Evolutionary conservation across 495 filamentous ascomycete genomes (phyloP).

Genomic region (Aspergillus steynii): DNA sequence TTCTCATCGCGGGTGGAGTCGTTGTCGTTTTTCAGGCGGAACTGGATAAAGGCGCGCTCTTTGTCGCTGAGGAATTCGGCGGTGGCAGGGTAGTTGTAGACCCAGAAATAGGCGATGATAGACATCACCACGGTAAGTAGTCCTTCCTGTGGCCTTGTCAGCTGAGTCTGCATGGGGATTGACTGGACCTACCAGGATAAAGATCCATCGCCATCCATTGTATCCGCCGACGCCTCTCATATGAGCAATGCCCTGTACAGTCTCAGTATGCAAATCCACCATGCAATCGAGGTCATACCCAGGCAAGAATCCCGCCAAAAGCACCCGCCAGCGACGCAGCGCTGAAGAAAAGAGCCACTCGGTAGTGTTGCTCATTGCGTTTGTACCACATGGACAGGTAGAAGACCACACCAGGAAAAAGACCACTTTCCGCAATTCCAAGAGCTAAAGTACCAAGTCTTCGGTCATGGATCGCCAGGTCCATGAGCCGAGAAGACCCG

Average conservation of each 20-base stretch:
- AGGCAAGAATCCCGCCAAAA: constrained; percentile 77
- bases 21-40: constrained; percentile 59
- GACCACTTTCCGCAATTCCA: constrained; percentile 50
- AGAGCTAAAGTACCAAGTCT: constrained; percentile 28
- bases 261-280: constrained; percentile 8
- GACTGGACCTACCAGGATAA: constrained; percentile 60
- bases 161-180: not conserved
- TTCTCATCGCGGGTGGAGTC: constrained; percentile 62
- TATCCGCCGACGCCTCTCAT: constrained; percentile 64
- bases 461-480: constrained; percentile 10
- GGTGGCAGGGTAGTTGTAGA: constrained; percentile 71
- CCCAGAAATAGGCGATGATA: constrained; percentile 63
- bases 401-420: constrained; percentile 77
- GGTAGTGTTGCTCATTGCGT: constrained; percentile 68
- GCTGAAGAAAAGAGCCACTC: constrained; percentile 74
- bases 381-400: constrained; percentile 89
- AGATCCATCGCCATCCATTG: constrained; percentile 84
- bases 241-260: constrained; percentile 46
- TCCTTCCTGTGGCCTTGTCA: constrained; percentile 53
- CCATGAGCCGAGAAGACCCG: constrained; percentile 11
- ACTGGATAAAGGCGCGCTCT: constrained; percentile 60
- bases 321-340: constrained; percentile 74
- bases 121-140: constrained; percentile 67
- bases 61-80: constrained; percentile 66
- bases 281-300: constrained; percentile 27